These are phyloP conservation scores for Aspergillus sclerotioniger DNA, from an alignment of 495 filamentous ascomycete species.

Conservation along the genomic window DNA sequence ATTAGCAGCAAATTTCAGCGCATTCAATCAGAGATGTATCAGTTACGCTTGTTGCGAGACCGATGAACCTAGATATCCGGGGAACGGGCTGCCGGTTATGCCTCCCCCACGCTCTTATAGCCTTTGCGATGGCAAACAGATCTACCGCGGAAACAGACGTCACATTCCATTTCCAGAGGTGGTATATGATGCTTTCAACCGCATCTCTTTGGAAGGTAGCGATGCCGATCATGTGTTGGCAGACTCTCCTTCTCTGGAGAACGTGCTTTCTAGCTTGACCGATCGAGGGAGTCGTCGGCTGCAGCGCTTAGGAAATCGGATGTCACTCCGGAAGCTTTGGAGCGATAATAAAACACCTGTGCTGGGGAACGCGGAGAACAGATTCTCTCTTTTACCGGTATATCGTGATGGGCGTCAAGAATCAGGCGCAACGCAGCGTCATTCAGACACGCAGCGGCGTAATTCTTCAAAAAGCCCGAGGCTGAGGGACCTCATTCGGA, in stretches of 20 bases:
- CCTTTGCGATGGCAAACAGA: conserved; percentile 23
- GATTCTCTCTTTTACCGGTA: not conserved
- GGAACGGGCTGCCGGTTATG: conserved; percentile 27
- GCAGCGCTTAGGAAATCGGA: conserved; percentile 2
- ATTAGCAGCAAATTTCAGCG: conserved; percentile 28
- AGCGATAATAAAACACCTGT: not conserved
- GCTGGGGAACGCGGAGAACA: not conserved
- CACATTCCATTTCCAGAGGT: conserved; percentile 19
- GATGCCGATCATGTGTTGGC: conserved; percentile 22
- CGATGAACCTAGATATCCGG: conserved; percentile 18
- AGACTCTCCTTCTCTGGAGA: conserved; percentile 21
- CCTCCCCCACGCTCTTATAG: conserved; percentile 29
- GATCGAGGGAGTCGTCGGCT: conserved; percentile 9
- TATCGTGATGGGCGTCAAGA: not conserved
- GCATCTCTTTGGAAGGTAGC: conserved; percentile 5
- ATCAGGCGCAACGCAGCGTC: not conserved
- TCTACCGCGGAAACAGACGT: conserved; percentile 9
- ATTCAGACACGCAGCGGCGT: not conserved
- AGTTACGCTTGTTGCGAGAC: conserved; percentile 2
- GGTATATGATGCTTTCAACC: conserved; percentile 16
- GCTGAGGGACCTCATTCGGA: not conserved
- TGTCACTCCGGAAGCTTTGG: conserved; percentile 13
- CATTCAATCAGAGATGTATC: conserved; percentile 23
- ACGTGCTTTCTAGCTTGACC: conserved; percentile 18
- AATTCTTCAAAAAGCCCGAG: not conserved